Evolutionary conservation across 768 basidiomycete species (phyloP), one percentile per base, ranked within the genome.

Genomic region (Paxillus involutus): DNA sequence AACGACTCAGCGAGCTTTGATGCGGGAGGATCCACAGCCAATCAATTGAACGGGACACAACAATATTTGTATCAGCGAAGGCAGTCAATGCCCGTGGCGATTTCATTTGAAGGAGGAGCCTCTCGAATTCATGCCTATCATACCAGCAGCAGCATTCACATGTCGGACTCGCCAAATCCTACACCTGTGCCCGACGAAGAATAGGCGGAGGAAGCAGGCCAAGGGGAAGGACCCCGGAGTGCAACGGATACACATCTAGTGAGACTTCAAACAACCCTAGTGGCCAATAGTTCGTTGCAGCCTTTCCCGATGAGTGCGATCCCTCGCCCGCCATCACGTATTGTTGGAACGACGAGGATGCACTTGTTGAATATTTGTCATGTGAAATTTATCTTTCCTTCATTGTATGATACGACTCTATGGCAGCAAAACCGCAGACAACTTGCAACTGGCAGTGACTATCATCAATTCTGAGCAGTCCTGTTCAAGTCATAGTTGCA

Each of bases 271-370:
- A 80, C 52, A 80, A 82, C 14, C 84, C 84, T 24, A 80, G 81
- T 1, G 75, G 69, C 49, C 74, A 26, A 26, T 26, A 26, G 86
- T 29, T 89, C 87, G 1, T 75, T 84, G 39, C 88, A 88, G 59
- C 88, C 87, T 2, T 88, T 85, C 32, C 88, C 89, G 1, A 89
- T 82, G 2, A 82, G 78, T 52, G 80, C 77, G 17, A 78, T 79
- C 6, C 80, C 83, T 48, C 72, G 81, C 36, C 80, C 84, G 14
- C 84, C 86, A 7, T 75, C 83, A 11, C 79, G 94, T 7, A 73
- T 81, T 2, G 80, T 95, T 16, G 93, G 60, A 90, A 97, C 62
- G 94, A 98, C 61, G 94, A 94, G 69, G n/a, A n/a, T n/a, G n/a
- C n/a, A n/a, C n/a, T n/a, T n/a, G n/a, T n/a, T n/a, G n/a, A n/a